These are phyloP conservation scores for Amanita phalloides DNA, from an alignment of 768 basidiomycete species.

Conservation along the genomic window DNA sequence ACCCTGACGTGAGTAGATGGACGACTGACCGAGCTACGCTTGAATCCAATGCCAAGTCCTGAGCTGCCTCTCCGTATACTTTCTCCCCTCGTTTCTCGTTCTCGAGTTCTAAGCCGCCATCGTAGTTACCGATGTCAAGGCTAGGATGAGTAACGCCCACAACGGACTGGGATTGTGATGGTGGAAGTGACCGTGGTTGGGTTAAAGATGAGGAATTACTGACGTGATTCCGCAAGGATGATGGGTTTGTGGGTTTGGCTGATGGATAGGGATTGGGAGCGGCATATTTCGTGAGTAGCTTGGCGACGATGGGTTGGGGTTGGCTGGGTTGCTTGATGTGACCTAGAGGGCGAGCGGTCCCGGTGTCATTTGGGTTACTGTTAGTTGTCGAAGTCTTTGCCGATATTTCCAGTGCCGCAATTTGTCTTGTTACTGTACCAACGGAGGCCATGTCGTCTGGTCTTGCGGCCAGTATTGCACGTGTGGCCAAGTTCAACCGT, in stretches of 20 bases:
- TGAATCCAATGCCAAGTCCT: slow-evolving; percentile 78
- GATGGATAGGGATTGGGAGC: slow-evolving; percentile 43
- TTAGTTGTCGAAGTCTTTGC: slow-evolving; percentile 26
- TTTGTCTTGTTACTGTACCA: slow-evolving; percentile 55
- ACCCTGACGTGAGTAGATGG: not conserved
- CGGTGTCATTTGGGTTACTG: slow-evolving; percentile 20
- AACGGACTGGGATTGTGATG: slow-evolving; percentile 10
- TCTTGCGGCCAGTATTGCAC: not conserved
- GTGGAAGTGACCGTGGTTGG: slow-evolving; percentile 1
- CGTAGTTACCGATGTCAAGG: slow-evolving; percentile 84
- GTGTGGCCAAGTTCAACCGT: not conserved
- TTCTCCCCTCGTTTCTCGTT: slow-evolving; percentile 69
- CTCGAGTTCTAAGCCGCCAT: slow-evolving; percentile 93
- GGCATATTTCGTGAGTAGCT: slow-evolving; percentile 66
- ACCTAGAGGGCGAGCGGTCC: slow-evolving; percentile 16
- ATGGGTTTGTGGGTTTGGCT: slow-evolving; percentile 27
- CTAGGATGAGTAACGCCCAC: slow-evolving; percentile 18
- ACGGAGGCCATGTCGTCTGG: slow-evolving; percentile 28
- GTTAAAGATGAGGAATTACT: slow-evolving; percentile 11
- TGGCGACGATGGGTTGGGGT: slow-evolving; percentile 39
- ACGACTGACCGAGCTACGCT: slow-evolving; percentile 50
- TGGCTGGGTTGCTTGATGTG: slow-evolving; percentile 49
- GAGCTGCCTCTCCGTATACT: slow-evolving; percentile 69
- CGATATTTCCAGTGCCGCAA: slow-evolving; percentile 54
- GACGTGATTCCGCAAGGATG: slow-evolving; percentile 31